Evolutionary conservation across 306 rosid genomes (phyloP), one percentile per base, ranked within the genome.

Genomic region (Sphenostylis stenocarpa): DNA sequence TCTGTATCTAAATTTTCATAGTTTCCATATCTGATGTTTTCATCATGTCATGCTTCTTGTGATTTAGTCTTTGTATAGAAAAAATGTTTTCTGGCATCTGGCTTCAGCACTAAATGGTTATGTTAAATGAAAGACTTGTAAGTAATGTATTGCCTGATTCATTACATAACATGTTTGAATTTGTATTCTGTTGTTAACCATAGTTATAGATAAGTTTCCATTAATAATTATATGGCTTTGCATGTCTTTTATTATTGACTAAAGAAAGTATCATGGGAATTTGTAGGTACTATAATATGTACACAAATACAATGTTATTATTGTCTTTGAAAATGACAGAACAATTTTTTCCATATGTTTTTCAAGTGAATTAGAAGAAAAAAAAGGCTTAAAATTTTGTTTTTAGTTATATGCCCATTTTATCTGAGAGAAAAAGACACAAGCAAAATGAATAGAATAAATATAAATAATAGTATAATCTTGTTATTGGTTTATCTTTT

Each of bases 81-180:
- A 78, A 28, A n/a, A n/a, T n/a, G n/a, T n/a, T n/a, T n/a, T n/a
- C n/a, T 38, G 21, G 39, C 51, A 70, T 70, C 24, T 60, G 29
- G 61, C 47, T 39, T 52, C 51, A 41, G 58, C 19, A 41, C 45
- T 57, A 63, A 17, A 44, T 8, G 63, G 41, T 66, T 45, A 58
- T 73, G 38, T 26, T 26, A 21, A 29, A 45, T 72, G 67, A 31
- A 48, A 41, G 51, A 10, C 15, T 62, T 34, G 23, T 36, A 15
- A 38, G 11, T 55, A 60, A 70, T 48, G 29, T 7, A 26, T 19
- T 38, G 19, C 0, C 36, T 61, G 20, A 21, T 28, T 29, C 21
- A 58, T 29, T 15, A 38, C 39, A 58, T 28, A 29, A 56, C 34
- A 11, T 23, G 47, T 56, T 49, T 24, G 58, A 79, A 70, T 11